Percentiles rank a stretch among this genome's conserved stretches.
Evolutionary conservation across 1,284 basidiomycete species (phyloP).

Genomic region (Marasmius oreades): DNA sequence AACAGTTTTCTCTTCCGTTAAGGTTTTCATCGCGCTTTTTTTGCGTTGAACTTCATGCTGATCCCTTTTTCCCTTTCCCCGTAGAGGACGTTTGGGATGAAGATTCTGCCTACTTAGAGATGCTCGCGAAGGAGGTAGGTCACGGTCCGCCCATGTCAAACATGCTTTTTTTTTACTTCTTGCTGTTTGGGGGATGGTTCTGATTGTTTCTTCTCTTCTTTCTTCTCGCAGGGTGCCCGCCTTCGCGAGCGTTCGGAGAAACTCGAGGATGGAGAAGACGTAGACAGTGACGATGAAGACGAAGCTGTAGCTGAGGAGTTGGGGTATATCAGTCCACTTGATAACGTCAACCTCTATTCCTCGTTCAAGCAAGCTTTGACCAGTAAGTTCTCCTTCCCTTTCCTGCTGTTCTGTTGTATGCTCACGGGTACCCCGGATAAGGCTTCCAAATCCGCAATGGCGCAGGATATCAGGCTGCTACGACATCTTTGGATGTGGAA

Average conservation of each 20-base stretch:
- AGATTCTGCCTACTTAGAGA: conserved; percentile 78
- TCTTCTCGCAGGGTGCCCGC: conserved; percentile 58
- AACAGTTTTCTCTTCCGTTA: too few relatives aligned
- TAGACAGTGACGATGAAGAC: conserved; percentile 47
- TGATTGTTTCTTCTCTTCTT: conserved; percentile 3
- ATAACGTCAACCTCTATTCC: conserved; percentile 67
- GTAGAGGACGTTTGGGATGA: conserved; percentile 85
- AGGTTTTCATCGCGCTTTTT: too few relatives aligned
- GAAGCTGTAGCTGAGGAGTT: conserved; percentile 75
- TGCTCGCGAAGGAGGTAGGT: conserved; percentile 79
- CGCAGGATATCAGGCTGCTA: conserved; percentile 63
- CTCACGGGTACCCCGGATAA: conserved; percentile 26
- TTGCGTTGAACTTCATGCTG: not conserved
- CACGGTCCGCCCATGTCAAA: too few relatives aligned
- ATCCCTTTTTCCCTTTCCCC: conserved; percentile 16
- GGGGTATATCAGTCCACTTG: conserved; percentile 75
- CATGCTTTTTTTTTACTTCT: conserved; percentile 9
- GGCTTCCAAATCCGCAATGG: conserved; percentile 73
- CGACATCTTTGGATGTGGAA: conserved; percentile 65
- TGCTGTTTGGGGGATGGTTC: conserved; percentile 2
- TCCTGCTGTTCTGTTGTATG: not conserved
- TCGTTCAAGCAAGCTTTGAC: conserved; percentile 74
- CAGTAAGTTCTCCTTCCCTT: conserved; percentile 37
- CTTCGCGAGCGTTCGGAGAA: conserved; percentile 59
- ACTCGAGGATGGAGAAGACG: conserved; percentile 34